Base-by-base conservation (phyloP, 2,329 filamentous ascomycete genomes). In the Dactylellina leptospora region DNA sequence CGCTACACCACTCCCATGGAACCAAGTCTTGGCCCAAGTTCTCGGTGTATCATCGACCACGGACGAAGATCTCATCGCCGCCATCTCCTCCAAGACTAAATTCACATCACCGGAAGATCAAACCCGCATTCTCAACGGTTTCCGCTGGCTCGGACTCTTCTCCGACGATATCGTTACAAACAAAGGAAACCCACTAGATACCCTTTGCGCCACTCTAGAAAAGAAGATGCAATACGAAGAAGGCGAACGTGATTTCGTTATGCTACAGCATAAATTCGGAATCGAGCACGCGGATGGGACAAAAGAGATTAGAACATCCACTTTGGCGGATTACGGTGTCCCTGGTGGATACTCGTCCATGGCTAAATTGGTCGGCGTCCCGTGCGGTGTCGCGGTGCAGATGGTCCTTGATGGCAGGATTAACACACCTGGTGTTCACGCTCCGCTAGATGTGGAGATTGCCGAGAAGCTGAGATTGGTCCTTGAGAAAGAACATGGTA, bases 211-310 rank as follows among this genome's bases (percentile, higher is more conserved):
- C 28, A 90, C 88, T 2, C 86, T 96, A 27, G 92, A 96, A 84
- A 82, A 90, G 84, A 96, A 96, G 87, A 96, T 96, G 91, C 86
- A 90, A 81, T 96, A 89, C 80, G 89, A 86, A 78, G 84, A 89
- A 77, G 89, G 85, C 73, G 92, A 96, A 86, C 88, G 92, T 70
- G 92, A 96, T 80, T 74, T 82, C 74, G 80, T 81, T 62, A 84
- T 86, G 82, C 85, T 92, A 28, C 90, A 92, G 82, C 89, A 91
- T 83, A 89, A 87, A 82, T 96, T 96, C 80, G 88, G 88, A 79
- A 91, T 96, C 76, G 90, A 95, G 84, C 83, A 89, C 81, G 88
- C 88, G 81, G 90, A 95, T 79, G 92, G 92, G 77, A 86, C 82
- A 79, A 74, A 85, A 80, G 87, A 96, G 83, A 92, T 88, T 45